Conservation (phyloP, 495 filamentous ascomycete genomes). For the Neurospora discreta region DNA sequence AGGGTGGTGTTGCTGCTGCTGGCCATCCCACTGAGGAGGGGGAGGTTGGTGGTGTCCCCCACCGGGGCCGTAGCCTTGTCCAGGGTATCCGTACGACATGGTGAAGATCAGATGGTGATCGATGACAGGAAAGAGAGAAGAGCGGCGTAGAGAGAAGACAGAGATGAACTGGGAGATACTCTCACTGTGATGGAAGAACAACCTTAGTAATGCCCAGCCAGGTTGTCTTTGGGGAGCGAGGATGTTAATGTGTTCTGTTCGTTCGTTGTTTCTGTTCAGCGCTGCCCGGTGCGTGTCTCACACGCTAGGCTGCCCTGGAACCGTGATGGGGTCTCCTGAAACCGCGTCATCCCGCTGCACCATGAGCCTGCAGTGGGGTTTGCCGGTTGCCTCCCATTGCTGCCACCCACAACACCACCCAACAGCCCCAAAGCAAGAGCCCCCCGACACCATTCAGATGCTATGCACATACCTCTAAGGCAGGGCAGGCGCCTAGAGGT, state of each 20-base stretch:
- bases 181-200: not conserved
- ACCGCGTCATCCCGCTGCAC: not conserved
- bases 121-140: not conserved
- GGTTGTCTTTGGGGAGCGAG: not conserved
- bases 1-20: not conserved
- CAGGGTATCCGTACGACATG: conserved; percentile 24
- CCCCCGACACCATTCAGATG: not conserved
- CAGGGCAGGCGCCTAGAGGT: too few species aligned
- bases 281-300: not conserved
- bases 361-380: not conserved
- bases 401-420: not conserved
- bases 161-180: not conserved
- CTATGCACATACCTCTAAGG: not conserved
- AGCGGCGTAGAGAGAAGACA: not conserved
- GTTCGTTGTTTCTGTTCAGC: not conserved
- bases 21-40: conserved; percentile 16
- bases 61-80: conserved; percentile 20
- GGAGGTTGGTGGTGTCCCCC: conserved; percentile 9
- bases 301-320: not conserved
- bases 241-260: not conserved
- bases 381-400: not conserved
- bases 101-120: not conserved
- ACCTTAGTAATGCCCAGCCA: not conserved
- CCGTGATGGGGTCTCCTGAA: not conserved
- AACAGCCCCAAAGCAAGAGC: not conserved